A percentile compares a stretch with the other conserved stretches of the same genome.
Conservation (phyloP, 768 basidiomycete species). For the Xerocomellus amylosporus region DNA sequence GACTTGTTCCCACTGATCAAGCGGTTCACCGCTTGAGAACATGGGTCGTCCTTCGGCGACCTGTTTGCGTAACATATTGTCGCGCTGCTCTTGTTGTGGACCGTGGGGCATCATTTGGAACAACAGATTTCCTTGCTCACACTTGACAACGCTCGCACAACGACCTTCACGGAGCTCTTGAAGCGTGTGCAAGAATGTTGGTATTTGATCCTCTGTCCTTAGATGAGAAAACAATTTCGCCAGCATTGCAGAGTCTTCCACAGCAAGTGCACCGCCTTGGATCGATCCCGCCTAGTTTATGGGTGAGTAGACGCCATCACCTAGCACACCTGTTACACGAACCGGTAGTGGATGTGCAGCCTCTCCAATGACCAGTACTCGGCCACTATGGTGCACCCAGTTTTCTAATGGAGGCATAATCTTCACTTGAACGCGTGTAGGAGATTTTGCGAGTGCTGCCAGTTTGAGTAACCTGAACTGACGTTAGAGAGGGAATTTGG, state of each 20-base stretch:
- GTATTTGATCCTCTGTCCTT: conserved; percentile 44
- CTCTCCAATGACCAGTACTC: conserved; percentile 55
- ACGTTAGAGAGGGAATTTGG: neutral
- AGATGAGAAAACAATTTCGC: conserved; percentile 59
- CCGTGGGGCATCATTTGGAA: conserved; percentile 46
- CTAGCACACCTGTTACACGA: conserved; percentile 17
- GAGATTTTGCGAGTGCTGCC: conserved; percentile 33
- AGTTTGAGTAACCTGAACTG: conserved; percentile 37
- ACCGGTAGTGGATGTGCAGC: conserved; percentile 59
- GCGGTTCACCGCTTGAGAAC: conserved; percentile 29
- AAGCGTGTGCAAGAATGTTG: conserved; percentile 50
- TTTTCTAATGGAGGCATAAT: conserved; percentile 42
- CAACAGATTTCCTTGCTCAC: conserved; percentile 44
- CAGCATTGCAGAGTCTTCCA: conserved; percentile 63
- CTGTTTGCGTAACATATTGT: conserved; percentile 38
- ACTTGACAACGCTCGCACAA: conserved; percentile 43
- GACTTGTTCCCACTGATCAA: conserved; percentile 50
- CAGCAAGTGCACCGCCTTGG: conserved; percentile 48
- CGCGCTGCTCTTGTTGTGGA: conserved; percentile 43
- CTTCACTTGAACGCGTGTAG: conserved; percentile 38
- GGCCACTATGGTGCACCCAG: conserved; percentile 48
- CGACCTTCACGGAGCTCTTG: conserved; percentile 57
- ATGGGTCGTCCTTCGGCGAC: conserved; percentile 46
- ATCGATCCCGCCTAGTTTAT: conserved; percentile 48
- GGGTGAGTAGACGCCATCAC: neutral